Evolutionary conservation across 495 filamentous ascomycete species (phyloP).

Genomic region (Daldinia bambusicola): DNA sequence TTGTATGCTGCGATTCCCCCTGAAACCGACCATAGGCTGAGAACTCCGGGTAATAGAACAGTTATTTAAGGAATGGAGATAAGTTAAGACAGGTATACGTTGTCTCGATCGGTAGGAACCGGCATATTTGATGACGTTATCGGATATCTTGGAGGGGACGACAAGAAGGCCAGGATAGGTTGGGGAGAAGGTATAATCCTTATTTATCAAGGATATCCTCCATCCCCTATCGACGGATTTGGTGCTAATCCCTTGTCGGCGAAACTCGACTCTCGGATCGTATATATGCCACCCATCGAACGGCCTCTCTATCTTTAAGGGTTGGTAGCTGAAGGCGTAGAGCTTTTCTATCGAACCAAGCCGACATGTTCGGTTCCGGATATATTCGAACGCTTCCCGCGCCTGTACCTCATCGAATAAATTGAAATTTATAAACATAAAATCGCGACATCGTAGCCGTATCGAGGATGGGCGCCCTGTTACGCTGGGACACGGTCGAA

Average conservation of each 20-base stretch:
- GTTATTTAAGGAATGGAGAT: constrained; percentile 95
- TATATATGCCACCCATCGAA: constrained; percentile 91
- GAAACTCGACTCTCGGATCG: constrained; percentile 82
- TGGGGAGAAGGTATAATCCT: constrained; percentile 86
- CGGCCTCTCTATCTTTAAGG: constrained; percentile 74
- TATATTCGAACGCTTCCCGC: constrained; percentile 88
- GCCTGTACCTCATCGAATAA: constrained; percentile 78
- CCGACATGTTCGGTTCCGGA: constrained; percentile 83
- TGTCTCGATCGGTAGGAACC: constrained; percentile 86
- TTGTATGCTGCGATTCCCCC: constrained; percentile 90
- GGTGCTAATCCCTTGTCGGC: constrained; percentile 80
- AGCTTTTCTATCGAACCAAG: constrained; percentile 87
- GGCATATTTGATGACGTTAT: constrained; percentile 96
- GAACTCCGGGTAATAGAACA: constrained; percentile 96
- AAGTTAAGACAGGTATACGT: constrained; percentile 88
- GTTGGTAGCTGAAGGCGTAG: constrained; percentile 86
- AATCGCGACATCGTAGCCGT: constrained; percentile 89
- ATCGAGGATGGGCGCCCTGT: constrained; percentile 83
- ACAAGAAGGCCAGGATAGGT: constrained; percentile 92
- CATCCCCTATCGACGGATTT: constrained; percentile 80
- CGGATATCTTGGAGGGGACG: constrained; percentile 88
- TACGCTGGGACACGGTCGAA: constrained; percentile 74
- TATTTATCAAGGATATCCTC: constrained; percentile 91
- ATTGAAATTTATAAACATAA: constrained; percentile 91
- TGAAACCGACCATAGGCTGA: constrained; percentile 88